Conservation (phyloP, 2,329 filamentous ascomycete species). For the Malbranchea cinnamomea region DNA sequence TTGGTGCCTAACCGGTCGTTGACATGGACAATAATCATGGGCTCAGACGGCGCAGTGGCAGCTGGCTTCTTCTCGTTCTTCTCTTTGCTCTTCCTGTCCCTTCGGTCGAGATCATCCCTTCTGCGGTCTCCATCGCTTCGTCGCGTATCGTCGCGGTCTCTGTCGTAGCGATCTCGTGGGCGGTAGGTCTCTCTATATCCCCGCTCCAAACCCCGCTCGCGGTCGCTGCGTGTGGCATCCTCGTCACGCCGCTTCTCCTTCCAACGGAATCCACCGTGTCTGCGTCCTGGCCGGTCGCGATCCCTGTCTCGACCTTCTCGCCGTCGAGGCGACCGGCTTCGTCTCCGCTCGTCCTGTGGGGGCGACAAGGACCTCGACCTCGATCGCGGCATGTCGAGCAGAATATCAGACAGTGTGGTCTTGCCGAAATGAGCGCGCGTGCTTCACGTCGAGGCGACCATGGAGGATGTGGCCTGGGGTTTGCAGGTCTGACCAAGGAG, state of each 20-base stretch:
- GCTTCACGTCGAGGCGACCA: too few relatives aligned
- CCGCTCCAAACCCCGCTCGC: constrained; percentile 36
- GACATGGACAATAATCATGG: constrained; percentile 87
- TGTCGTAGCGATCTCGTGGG: constrained; percentile 18
- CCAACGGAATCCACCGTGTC: constrained; percentile 30
- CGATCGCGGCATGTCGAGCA: constrained; percentile 8
- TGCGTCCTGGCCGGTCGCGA: constrained; percentile 6
- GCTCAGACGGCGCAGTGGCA: constrained; percentile 39
- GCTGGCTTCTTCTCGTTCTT: constrained; percentile 23
- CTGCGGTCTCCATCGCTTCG: constrained; percentile 5
- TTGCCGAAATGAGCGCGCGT: not conserved
- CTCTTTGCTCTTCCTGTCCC: constrained; percentile 28
- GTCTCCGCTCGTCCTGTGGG: constrained; percentile 21
- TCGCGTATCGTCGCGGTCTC: constrained; percentile 10
- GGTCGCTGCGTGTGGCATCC: constrained; percentile 26
- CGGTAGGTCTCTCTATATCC: constrained; percentile 34
- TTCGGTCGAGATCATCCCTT: constrained; percentile 17
- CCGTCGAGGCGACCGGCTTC: constrained; percentile 29
- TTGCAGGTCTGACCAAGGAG: not conserved
- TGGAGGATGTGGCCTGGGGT: not conserved
- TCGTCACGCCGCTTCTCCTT: constrained; percentile 36
- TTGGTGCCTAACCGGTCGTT: constrained; percentile 97
- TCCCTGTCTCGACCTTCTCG: constrained; percentile 22
- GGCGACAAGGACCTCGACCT: constrained; percentile 11
- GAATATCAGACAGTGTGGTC: not conserved